Conservation (phyloP, 2,329 filamentous ascomycete species). For the Cladophialophora yegresii region DNA sequence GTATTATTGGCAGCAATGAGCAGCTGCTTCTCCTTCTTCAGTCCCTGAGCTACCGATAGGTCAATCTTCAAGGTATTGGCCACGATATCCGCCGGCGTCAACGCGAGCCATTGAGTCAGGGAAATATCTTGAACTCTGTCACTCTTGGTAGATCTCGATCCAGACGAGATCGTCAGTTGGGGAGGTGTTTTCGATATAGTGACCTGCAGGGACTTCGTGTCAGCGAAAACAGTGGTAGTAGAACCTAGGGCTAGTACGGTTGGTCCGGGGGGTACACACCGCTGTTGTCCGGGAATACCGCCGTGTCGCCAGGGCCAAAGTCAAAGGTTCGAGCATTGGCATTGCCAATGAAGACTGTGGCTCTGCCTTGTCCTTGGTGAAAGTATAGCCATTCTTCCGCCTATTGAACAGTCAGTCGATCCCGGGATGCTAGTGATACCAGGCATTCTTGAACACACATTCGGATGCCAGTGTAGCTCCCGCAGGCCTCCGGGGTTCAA, state of each 20-base stretch:
- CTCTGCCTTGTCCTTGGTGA: conserved; percentile 62
- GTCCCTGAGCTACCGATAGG: conserved; percentile 55
- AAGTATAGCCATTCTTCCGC: conserved; percentile 73
- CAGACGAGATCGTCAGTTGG: conserved; percentile 65
- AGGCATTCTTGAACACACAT: conserved; percentile 49
- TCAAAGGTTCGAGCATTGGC: conserved; percentile 66
- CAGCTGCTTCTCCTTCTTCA: conserved; percentile 67
- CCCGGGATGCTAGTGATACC: background rate
- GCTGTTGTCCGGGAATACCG: conserved; percentile 66
- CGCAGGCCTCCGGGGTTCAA: conserved; percentile 64
- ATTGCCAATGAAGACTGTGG: conserved; percentile 66
- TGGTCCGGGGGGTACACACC: conserved; percentile 39
- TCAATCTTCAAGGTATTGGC: conserved; percentile 62
- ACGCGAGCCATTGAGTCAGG: conserved; percentile 68
- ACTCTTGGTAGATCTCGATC: conserved; percentile 69
- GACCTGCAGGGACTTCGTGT: conserved; percentile 45
- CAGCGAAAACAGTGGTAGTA: background rate
- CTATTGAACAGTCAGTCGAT: conserved; percentile 41
- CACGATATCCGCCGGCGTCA: conserved; percentile 65
- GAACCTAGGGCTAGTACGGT: background rate
- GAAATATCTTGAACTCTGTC: conserved; percentile 68
- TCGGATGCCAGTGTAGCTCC: conserved; percentile 71
- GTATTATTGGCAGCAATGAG: conserved; percentile 42
- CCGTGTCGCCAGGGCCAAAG: conserved; percentile 67
- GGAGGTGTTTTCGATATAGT: conserved; percentile 70